Evolutionary conservation across 2,329 filamentous ascomycete species (phyloP).

Genomic region (Aspergillus aculeatus): DNA sequence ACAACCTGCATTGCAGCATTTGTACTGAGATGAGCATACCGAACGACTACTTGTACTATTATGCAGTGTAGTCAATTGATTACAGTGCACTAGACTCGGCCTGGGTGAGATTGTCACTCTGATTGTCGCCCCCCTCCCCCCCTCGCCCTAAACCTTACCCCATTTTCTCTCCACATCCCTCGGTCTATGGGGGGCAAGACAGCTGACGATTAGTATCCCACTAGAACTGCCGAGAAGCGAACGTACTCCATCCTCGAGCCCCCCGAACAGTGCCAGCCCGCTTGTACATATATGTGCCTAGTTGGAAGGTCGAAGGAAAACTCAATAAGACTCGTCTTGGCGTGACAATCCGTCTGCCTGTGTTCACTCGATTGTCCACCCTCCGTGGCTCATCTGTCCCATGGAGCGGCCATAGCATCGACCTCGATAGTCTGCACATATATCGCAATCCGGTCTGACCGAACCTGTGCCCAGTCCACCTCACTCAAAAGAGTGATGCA

Average conservation of each 20-base stretch:
- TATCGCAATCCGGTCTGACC: background rate
- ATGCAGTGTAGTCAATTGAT: background rate
- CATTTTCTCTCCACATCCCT: conserved; percentile 17
- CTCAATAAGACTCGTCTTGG: conserved; percentile 2
- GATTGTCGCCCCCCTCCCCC: conserved; percentile 7
- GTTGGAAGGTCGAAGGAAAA: background rate
- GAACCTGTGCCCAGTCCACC: no score
- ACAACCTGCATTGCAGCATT: background rate
- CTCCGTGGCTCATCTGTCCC: background rate
- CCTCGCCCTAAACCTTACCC: conserved; percentile 9
- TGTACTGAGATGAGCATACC: background rate
- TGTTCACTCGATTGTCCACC: background rate
- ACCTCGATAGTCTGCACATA: background rate
- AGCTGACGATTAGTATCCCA: conserved; percentile 1
- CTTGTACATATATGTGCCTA: conserved; percentile 1
- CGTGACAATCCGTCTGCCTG: background rate
- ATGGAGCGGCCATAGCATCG: conserved; percentile 4
- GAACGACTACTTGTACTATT: background rate
- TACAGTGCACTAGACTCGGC: background rate
- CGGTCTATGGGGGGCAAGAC: conserved; percentile 15
- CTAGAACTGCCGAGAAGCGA: conserved; percentile 8
- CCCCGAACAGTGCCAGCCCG: background rate
- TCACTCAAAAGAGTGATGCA: conserved; percentile 57
- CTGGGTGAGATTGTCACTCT: conserved; percentile 3
- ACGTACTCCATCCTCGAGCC: background rate